Percentiles rank a stretch among this genome's conserved stretches.
phyloP scores from a whole-genome alignment of 2,329 filamentous ascomycete genomes.

The Lecanoromycetidae sp. region DNA sequence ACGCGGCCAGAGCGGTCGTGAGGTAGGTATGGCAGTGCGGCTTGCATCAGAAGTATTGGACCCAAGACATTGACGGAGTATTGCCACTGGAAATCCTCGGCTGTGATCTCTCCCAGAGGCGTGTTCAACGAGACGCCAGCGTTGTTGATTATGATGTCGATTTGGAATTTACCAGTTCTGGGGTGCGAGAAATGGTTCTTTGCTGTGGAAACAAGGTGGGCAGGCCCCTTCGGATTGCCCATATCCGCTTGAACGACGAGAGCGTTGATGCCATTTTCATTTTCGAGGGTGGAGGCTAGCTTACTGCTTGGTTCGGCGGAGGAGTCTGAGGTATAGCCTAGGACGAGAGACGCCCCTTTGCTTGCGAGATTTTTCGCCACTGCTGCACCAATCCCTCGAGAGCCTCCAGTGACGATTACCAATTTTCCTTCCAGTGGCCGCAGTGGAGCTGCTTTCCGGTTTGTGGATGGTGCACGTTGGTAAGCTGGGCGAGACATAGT shows the following conservation, averaged over 20 bases:
- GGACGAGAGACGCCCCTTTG: conserved; percentile 56
- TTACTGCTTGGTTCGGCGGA: conserved; percentile 41
- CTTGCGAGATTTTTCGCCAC: conserved; percentile 58
- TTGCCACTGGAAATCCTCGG: conserved; percentile 55
- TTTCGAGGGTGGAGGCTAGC: conserved; percentile 45
- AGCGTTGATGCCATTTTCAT: conserved; percentile 47
- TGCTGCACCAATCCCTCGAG: conserved; percentile 63
- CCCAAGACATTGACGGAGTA: conserved; percentile 75
- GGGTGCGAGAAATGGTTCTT: conserved; percentile 47
- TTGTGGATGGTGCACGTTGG: conserved; percentile 18
- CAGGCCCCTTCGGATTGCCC: conserved; percentile 47
- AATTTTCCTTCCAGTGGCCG: conserved; percentile 57
- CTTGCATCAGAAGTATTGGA: conserved; percentile 65
- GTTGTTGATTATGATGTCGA: conserved; percentile 83
- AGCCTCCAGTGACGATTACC: conserved; percentile 67
- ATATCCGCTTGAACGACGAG: conserved; percentile 61
- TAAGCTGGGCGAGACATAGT: conserved; percentile 18
- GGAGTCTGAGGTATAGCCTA: conserved; percentile 59
- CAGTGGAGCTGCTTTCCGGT: conserved; percentile 11
- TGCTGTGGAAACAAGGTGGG: conserved; percentile 46
- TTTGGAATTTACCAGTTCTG: conserved; percentile 45
- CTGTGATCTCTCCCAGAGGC: conserved; percentile 52
- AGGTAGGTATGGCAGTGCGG: conserved; percentile 56
- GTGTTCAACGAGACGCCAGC: conserved; percentile 49
- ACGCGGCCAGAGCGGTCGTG: conserved; percentile 54